Evolutionary conservation across 176 grass and related monocot species (phyloP), one percentile per base, ranked within the genome.

Genomic region (Aechmea fasciata): DNA sequence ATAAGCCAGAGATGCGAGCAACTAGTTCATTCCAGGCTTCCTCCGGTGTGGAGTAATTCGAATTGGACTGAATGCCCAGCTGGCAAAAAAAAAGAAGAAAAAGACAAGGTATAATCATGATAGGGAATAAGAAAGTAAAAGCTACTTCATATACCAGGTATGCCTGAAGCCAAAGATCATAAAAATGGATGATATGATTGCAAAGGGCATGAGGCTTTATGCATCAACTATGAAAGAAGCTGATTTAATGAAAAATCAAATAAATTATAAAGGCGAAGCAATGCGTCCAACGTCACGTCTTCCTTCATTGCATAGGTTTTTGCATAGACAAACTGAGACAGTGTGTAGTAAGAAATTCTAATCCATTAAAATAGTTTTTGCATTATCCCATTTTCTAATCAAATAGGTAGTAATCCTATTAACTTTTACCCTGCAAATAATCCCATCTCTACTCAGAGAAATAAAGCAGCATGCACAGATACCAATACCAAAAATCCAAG

Each of bases 21-120:
- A 92, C 80, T 82, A 97, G 63, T 79, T 97, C 93, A 52, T 81
- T 22, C 75, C 86, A 97, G 49, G 93, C 89, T 83, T 83, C 93
- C 77, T 92, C 71, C 23, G 89, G 89, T 74, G 86, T 90, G 3
- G 74, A 80, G 66, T 12, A 71, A 79, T 76, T 87, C 48, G 66
- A 18, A 26, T 66, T 83, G 23, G 73, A 48, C 50, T 92, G 81
- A 74, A 97, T 92, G 65, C 89, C 86, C 72, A 97, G 80, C 93
- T 97, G 61, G 25, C 61, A 79, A 57, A 53, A 12, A 59, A 68
- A 63, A 79, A 57, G 50, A 12, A 59, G 64, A 63, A 49, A 23
- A 73, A 50, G 57, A 84, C 61, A 74, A 20, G 72, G 24, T 20
- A 78, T 20, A 83, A 73, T 48, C 25, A 13, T 63, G 47, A 49